Evolutionary conservation across 2,329 filamentous ascomycete species (phyloP).

Genomic region (Phoma sp.): DNA sequence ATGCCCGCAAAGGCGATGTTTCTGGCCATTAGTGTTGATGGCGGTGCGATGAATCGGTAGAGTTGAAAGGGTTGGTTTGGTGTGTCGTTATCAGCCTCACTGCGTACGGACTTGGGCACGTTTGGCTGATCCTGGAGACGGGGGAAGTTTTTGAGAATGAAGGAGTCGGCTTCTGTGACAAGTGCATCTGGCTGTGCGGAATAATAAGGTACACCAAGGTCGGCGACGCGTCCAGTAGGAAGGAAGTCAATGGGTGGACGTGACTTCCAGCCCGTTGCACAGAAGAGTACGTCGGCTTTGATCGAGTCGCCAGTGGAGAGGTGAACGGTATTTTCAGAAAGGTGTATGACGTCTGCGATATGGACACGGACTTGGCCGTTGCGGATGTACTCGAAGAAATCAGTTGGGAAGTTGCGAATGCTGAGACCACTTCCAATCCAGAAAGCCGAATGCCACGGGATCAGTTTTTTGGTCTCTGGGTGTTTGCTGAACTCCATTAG

Average conservation of each 20-base stretch:
- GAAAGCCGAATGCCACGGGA: constrained; percentile 51
- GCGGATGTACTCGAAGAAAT: constrained; percentile 64
- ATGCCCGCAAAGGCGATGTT: constrained; percentile 33
- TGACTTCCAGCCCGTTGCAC: constrained; percentile 62
- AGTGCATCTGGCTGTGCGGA: constrained; percentile 20
- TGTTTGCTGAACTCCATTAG: constrained; percentile 55
- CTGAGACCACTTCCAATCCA: constrained; percentile 64
- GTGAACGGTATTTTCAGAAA: constrained; percentile 58
- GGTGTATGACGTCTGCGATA: constrained; percentile 59
- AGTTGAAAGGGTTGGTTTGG: constrained; percentile 43
- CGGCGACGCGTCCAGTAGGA: constrained; percentile 10
- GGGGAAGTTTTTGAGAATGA: constrained; percentile 19
- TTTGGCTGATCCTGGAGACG: constrained; percentile 14
- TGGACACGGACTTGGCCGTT: constrained; percentile 62
- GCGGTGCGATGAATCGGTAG: constrained; percentile 54
- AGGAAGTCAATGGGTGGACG: constrained; percentile 15
- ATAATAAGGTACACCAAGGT: constrained; percentile 55
- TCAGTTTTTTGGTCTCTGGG: constrained; percentile 50
- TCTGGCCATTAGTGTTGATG: constrained; percentile 11
- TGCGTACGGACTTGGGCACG: constrained; percentile 11
- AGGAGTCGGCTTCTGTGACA: constrained; percentile 41
- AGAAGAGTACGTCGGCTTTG: constrained; percentile 59
- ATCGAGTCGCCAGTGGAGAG: constrained; percentile 56
- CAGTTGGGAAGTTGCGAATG: constrained; percentile 66
- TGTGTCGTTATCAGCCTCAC: constrained; percentile 4